phyloP scores from a whole-genome alignment of 1,284 basidiomycete species.

The Ganoderma lucidum region DNA sequence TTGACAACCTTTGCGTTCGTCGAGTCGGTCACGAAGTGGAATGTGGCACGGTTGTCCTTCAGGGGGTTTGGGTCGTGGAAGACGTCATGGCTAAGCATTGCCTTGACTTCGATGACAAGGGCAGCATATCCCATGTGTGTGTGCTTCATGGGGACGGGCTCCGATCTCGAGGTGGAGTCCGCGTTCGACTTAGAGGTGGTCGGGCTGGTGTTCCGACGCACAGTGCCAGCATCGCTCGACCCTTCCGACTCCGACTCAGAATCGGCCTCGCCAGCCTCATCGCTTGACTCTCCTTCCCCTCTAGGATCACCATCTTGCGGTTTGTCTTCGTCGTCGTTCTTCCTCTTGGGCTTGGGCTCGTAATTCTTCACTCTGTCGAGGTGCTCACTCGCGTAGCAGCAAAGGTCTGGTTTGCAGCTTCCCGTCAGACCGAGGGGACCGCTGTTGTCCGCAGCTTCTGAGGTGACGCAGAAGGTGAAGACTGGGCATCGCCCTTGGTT shows the following conservation, averaged over 20 bases:
- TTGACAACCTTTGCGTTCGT: background rate
- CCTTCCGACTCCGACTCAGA: too few species aligned
- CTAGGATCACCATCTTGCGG: background rate
- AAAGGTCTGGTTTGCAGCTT: conserved; percentile 20
- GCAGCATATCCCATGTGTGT: conserved; percentile 16
- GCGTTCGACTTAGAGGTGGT: too few species aligned
- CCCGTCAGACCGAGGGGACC: conserved; percentile 1
- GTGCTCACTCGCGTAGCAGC: conserved; percentile 8
- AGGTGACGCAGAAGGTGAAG: conserved; percentile 21
- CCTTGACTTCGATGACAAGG: conserved; percentile 16
- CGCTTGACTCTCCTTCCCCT: background rate
- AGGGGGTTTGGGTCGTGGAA: conserved; percentile 4
- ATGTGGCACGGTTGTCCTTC: background rate
- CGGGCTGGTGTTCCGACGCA: background rate
- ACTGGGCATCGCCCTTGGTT: conserved; percentile 18
- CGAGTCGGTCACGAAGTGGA: background rate
- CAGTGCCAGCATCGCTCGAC: too few species aligned
- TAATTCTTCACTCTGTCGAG: background rate
- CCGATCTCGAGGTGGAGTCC: too few species aligned
- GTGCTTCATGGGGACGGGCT: background rate
- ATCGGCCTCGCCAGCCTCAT: too few species aligned
- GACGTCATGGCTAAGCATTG: background rate
- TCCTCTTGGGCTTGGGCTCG: background rate
- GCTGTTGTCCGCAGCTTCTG: background rate
- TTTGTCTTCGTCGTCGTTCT: background rate